phyloP scores from a whole-genome alignment of 2,329 filamentous ascomycete species.

The Ambrosiella cleistominuta region DNA sequence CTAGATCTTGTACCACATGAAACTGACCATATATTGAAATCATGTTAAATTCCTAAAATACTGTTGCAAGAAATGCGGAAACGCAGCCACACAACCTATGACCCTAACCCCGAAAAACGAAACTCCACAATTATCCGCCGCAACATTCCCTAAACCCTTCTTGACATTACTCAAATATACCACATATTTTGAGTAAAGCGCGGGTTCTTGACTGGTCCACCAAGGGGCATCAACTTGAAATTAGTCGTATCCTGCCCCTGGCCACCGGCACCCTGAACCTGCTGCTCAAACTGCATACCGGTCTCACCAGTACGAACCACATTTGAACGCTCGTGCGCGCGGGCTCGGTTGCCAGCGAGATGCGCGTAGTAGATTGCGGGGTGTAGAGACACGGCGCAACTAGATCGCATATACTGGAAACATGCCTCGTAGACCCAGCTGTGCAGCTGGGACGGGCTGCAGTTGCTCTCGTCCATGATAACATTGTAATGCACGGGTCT shows the following conservation, averaged over 20 bases:
- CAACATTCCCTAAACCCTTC: no score
- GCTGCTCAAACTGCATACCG: neutral
- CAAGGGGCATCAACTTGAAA: neutral
- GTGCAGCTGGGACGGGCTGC: slow-evolving; percentile 53
- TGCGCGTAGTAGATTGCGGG: slow-evolving; percentile 95
- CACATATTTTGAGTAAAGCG: slow-evolving; percentile 22
- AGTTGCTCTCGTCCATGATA: slow-evolving; percentile 60
- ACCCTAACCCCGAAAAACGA: no score
- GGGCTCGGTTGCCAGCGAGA: slow-evolving; percentile 64
- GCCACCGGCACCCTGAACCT: neutral
- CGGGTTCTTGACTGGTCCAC: slow-evolving; percentile 10
- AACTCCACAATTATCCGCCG: no score
- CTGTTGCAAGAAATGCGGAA: no score
- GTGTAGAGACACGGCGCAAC: slow-evolving; percentile 74
- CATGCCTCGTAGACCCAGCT: slow-evolving; percentile 88
- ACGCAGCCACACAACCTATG: no score
- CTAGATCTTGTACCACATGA: no score
- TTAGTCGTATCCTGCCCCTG: neutral
- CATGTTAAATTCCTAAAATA: no score
- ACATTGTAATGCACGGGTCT: slow-evolving; percentile 87
- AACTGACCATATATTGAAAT: no score
- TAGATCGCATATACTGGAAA: slow-evolving; percentile 83
- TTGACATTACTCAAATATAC: slow-evolving; percentile 21
- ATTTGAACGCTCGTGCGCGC: slow-evolving; percentile 42
- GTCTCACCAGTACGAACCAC: slow-evolving; percentile 1